Percentiles rank a stretch among this genome's conserved stretches.
These are phyloP conservation scores for Fraxinus quadrangulata DNA, from an alignment of 257 asterid species.

Conservation along the genomic window DNA sequence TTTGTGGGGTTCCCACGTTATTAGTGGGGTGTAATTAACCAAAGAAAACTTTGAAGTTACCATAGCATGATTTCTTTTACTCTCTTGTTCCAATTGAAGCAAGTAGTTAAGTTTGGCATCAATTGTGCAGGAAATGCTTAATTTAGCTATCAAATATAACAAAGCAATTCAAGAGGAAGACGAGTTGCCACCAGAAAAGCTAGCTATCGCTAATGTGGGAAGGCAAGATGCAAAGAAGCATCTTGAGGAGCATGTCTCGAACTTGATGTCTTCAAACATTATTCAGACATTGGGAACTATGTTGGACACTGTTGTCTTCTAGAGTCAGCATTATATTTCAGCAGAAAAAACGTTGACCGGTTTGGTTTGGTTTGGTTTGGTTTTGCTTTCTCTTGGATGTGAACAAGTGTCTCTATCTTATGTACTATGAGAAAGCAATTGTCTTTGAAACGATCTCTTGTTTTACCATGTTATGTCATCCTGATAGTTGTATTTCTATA, in stretches of 20 bases:
- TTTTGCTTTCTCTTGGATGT: not conserved
- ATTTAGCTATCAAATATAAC: slow-evolving; percentile 74
- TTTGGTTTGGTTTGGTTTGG: no score
- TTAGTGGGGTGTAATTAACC: not conserved
- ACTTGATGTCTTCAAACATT: slow-evolving; percentile 96
- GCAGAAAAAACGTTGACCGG: not conserved
- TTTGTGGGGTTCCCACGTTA: not conserved
- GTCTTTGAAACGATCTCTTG: not conserved
- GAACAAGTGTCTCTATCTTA: not conserved
- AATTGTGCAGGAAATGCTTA: slow-evolving; percentile 82
- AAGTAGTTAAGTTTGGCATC: slow-evolving; percentile 12
- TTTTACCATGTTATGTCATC: not conserved
- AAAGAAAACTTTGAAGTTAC: not conserved
- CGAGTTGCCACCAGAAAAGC: slow-evolving; percentile 89
- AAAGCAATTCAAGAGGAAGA: slow-evolving; percentile 99
- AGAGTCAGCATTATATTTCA: slow-evolving; percentile 14
- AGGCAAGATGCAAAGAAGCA: slow-evolving; percentile 99
- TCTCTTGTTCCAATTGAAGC: not conserved
- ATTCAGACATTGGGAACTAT: slow-evolving; percentile 91
- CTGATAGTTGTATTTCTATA: not conserved
- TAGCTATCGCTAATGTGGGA: slow-evolving; percentile 94
- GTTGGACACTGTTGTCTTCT: slow-evolving; percentile 95
- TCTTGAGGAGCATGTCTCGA: slow-evolving; percentile 91
- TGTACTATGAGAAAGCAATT: slow-evolving; percentile 1
- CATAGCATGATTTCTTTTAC: not conserved